Percentiles rank a stretch among this genome's conserved stretches.
Conservation (phyloP, 108 stramenopile species). For the Hondaea fermentalgiana region DNA sequence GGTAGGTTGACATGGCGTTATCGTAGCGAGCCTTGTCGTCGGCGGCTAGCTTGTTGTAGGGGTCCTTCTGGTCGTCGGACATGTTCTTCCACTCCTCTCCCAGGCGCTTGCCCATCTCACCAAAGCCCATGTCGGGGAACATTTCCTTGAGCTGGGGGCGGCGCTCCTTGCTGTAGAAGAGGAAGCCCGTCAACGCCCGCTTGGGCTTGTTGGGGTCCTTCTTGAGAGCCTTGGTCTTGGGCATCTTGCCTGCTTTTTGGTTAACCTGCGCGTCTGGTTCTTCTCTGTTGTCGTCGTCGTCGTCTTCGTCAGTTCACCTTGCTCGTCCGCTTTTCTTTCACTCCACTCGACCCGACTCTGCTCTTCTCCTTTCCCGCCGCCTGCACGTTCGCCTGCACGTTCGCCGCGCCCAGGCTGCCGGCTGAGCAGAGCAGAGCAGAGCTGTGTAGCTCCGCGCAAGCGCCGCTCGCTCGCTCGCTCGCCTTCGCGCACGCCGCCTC, state of each 20-base stretch:
- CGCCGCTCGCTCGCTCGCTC: not conserved
- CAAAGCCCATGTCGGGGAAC: conserved; percentile 49
- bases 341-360: not conserved
- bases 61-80: conserved; percentile 46
- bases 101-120: conserved; percentile 53
- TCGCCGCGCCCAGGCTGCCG: not conserved
- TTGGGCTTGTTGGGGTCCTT: conserved; percentile 9
- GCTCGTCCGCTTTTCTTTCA: too few relatives aligned
- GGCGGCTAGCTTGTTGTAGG: conserved; percentile 35
- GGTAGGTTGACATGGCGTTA: conserved; percentile 1
- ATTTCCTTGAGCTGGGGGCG: conserved; percentile 50
- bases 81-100: conserved; percentile 57
- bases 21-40: conserved; percentile 5
- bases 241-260: not conserved
- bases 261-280: not conserved
- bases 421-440: too few relatives aligned
- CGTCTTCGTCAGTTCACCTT: too few relatives aligned
- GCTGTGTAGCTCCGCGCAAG: too few relatives aligned
- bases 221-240: not conserved
- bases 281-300: not conserved
- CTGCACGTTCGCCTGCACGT: not conserved
- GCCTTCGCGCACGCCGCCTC: not conserved
- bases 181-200: conserved; percentile 1
- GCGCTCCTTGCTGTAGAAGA: conserved; percentile 35
- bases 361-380: not conserved